phyloP scores from a whole-genome alignment of 2,329 filamentous ascomycete genomes.

The Exophiala aquamarina region DNA sequence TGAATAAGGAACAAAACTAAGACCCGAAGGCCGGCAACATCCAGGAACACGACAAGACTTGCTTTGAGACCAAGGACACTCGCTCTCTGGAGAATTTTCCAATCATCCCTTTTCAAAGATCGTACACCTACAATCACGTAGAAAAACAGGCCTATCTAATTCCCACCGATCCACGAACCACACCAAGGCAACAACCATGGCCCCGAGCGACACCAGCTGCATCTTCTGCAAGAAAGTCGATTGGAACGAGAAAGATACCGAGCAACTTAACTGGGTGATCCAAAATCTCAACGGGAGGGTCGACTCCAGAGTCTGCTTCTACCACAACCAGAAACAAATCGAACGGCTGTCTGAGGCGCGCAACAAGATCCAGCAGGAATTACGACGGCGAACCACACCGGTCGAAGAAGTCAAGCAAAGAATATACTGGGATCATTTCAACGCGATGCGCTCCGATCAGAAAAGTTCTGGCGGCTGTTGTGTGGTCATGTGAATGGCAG shows the following conservation, averaged over 20 bases:
- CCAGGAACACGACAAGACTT: too few relatives aligned
- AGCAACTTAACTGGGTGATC: constrained; percentile 10
- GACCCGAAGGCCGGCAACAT: too few relatives aligned
- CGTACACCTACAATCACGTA: too few relatives aligned
- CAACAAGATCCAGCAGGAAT: not conserved
- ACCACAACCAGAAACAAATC: constrained; percentile 11
- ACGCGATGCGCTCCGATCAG: constrained; percentile 4
- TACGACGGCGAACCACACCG: constrained; percentile 3
- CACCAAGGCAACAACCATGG: not conserved
- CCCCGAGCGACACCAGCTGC: constrained; percentile 2
- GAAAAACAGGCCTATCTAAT: too few relatives aligned
- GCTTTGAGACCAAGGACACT: too few relatives aligned
- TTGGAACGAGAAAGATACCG: constrained; percentile 8
- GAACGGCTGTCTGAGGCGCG: constrained; percentile 3
- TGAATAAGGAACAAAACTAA: too few relatives aligned
- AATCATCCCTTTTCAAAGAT: too few relatives aligned
- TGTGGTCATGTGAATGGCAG: constrained; percentile 13
- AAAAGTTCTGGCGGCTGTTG: constrained; percentile 3
- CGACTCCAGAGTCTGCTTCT: constrained; percentile 9
- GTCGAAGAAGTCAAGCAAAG: constrained; percentile 3
- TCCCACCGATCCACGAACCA: not conserved
- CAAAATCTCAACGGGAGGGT: constrained; percentile 9
- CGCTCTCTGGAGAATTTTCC: too few relatives aligned
- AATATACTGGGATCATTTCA: constrained; percentile 11
- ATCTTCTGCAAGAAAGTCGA: constrained; percentile 10